phyloP scores from a whole-genome alignment of 495 filamentous ascomycete species.

The Staphylotrichum longicolle region DNA sequence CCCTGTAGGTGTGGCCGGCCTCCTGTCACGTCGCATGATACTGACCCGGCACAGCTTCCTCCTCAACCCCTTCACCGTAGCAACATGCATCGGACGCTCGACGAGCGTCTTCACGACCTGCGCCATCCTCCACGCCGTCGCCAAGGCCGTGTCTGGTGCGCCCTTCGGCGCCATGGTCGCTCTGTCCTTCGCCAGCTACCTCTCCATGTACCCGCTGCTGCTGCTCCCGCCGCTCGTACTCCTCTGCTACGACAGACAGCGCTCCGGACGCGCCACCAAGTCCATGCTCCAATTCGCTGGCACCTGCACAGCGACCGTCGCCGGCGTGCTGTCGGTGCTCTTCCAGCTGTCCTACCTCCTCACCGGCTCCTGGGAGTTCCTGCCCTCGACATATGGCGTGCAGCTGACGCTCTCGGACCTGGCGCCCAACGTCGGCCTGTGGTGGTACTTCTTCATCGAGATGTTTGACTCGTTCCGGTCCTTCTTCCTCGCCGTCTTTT shows the following conservation, averaged over 20 bases:
- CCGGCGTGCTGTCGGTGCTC: slow-evolving; percentile 50
- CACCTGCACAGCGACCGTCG: slow-evolving; percentile 49
- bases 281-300: slow-evolving; percentile 48
- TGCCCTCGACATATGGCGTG: slow-evolving; percentile 85
- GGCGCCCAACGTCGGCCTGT: slow-evolving; percentile 90
- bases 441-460: slow-evolving; percentile 99
- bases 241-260: slow-evolving; percentile 72
- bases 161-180: slow-evolving; percentile 79
- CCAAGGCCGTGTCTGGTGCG: slow-evolving; percentile 74
- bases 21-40: not conserved
- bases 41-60: slow-evolving; percentile 59
- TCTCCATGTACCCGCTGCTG: slow-evolving; percentile 87
- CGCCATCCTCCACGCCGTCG: slow-evolving; percentile 79
- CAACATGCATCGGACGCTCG: slow-evolving; percentile 87
- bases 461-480: slow-evolving; percentile 98
- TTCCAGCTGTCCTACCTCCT: slow-evolving; percentile 71
- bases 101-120: slow-evolving; percentile 89
- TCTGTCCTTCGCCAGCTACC: slow-evolving; percentile 80
- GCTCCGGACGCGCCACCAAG: slow-evolving; percentile 31
- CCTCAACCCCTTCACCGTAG: slow-evolving; percentile 93
- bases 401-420: slow-evolving; percentile 89
- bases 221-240: slow-evolving; percentile 79
- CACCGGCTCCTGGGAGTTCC: slow-evolving; percentile 80
- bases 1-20: slow-evolving; percentile 56
- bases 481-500: slow-evolving; percentile 97